phyloP scores from a whole-genome alignment of 306 rosid genomes.

The Vicia sativa region DNA sequence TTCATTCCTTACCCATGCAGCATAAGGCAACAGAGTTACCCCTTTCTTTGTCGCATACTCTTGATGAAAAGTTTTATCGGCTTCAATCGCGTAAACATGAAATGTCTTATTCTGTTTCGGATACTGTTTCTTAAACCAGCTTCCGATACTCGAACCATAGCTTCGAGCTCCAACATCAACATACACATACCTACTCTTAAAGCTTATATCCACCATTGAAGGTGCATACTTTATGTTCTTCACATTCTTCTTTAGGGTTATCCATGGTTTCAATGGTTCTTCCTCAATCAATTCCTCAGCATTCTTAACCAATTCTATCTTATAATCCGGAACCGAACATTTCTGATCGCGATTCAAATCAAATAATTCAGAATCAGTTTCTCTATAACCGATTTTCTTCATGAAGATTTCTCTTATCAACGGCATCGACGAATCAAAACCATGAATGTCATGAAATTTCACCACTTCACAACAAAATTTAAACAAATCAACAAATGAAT shows the following conservation, averaged over 20 bases:
- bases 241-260: conserved; percentile 81
- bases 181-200: conserved; percentile 71
- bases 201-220: conserved; percentile 82
- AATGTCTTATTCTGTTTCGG: conserved; percentile 93
- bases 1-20: conserved; percentile 97
- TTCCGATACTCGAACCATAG: conserved; percentile 90
- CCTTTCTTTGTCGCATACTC: conserved; percentile 73
- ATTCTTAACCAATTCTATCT: conserved; percentile 52
- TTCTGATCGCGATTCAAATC: conserved; percentile 36
- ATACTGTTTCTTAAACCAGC: conserved; percentile 94
- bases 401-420: conserved; percentile 59
- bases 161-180: conserved; percentile 95
- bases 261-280: conserved; percentile 93
- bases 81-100: conserved; percentile 88
- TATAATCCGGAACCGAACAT: conserved; percentile 66
- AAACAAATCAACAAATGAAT: conserved; percentile 79
- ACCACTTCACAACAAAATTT: conserved; percentile 65
- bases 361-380: conserved; percentile 9
- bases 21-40: conserved; percentile 70
- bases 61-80: conserved; percentile 73
- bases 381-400: conserved; percentile 41
- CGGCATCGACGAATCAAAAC: conserved; percentile 68
- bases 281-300: conserved; percentile 71
- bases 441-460: conserved; percentile 58
- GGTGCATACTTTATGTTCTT: conserved; percentile 74